These are phyloP conservation scores for Penicillium bovifimosum DNA, from an alignment of 495 filamentous ascomycete species.

Conservation along the genomic window DNA sequence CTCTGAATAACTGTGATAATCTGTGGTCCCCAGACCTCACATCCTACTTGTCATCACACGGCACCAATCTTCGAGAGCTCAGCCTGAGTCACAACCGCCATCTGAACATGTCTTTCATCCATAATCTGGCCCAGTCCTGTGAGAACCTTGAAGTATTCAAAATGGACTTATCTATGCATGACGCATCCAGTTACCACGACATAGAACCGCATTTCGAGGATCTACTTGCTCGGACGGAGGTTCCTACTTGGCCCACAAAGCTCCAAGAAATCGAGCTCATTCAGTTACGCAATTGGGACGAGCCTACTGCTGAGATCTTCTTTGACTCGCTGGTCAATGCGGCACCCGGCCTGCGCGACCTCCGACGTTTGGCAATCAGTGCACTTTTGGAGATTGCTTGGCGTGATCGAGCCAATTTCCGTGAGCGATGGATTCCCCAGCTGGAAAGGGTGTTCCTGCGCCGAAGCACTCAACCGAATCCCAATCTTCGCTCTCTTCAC, in stretches of 20 bases:
- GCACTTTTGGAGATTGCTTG: conserved; percentile 69
- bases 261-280: conserved; percentile 65
- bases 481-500: conserved; percentile 23
- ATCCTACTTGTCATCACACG: conserved; percentile 57
- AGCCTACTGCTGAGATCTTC: conserved; percentile 60
- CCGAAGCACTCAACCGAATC: conserved; percentile 45
- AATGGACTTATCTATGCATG: conserved; percentile 68
- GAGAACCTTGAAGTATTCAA: conserved; percentile 61
- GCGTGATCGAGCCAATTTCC: conserved; percentile 69
- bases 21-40: conserved; percentile 54
- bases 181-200: conserved; percentile 54
- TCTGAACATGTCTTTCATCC: conserved; percentile 66
- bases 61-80: conserved; percentile 55
- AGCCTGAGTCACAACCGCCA: conserved; percentile 70
- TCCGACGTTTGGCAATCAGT: conserved; percentile 64
- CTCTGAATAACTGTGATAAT: conserved; percentile 69
- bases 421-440: conserved; percentile 63
- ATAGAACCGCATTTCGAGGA: conserved; percentile 64
- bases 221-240: conserved; percentile 52
- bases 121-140: conserved; percentile 54
- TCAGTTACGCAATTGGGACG: conserved; percentile 66
- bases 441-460: conserved; percentile 62
- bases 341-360: conserved; percentile 53
- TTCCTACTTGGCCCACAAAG: conserved; percentile 68
- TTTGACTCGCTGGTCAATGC: conserved; percentile 69